Base-by-base conservation (phyloP, 2,329 filamentous ascomycete species). In the Calonectria montana region DNA sequence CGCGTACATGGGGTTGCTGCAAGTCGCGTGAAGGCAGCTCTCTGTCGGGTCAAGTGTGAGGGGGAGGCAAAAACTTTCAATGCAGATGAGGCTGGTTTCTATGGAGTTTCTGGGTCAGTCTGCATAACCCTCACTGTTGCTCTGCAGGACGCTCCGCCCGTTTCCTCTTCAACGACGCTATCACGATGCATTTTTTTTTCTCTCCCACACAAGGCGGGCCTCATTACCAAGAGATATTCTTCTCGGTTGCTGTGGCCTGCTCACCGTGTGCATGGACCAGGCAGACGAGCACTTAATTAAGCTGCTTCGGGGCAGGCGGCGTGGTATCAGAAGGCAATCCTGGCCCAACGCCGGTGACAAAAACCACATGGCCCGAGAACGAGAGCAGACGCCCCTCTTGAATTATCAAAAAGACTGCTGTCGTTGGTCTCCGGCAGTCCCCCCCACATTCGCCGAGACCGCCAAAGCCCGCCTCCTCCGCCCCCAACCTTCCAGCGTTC, bases 1-100 rank as follows among this genome's bases (percentile, higher is more conserved):
- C 75, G 76, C 77, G 77, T 77, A 72, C 77, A 79, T 77, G 77
- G 77, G 67, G 67, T 73, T 77, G 74, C 75, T 79, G 76, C 77
- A 75, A 75, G 76, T 76, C 77, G 77, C 77, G 77, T 79, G 76
- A 77, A 61, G 65, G 57, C 68, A 75, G 41, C 68, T 61, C 75
- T 71, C 67, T 69, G 61, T 69, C 50, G 55, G 69, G 67, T 69
- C 74, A 69, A 43, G 69, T 72, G 76, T 73, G 72, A 77, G 65
- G 75, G 73, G 73, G 68, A 59, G 66, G 74, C 31, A 64, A 73
- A 76, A 74, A 74, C 62, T 50, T 72, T 67, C 69, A 47, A 59
- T 41, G 61, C 55, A 65, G 15, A 72, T 69, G 70, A 78, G 72
- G 73, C 65, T 74, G 73, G 71, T 73, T 48, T 72, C 68, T 69